phyloP scores from a whole-genome alignment of 345 rosid species.

The Chamaenerion angustifolium region DNA sequence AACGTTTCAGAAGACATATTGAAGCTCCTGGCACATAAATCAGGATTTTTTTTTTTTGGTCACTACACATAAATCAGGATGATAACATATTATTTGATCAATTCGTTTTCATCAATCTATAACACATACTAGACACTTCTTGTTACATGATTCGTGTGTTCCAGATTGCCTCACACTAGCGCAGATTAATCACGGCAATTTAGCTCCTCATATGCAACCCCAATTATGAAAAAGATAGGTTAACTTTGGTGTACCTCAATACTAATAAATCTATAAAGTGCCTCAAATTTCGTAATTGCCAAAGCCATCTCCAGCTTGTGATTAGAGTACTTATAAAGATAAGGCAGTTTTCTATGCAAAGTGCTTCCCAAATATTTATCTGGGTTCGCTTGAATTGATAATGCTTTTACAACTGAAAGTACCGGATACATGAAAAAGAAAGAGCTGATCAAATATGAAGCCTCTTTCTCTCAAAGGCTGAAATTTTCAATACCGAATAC shows the following conservation, averaged over 20 bases:
- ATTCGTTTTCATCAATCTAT: too few species aligned
- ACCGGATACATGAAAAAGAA: slow-evolving; percentile 30
- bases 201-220: too few species aligned
- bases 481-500: not conserved
- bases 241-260: not conserved
- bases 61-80: too few species aligned
- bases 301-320: slow-evolving; percentile 99
- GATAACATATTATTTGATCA: too few species aligned
- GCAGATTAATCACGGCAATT: too few species aligned
- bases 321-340: slow-evolving; percentile 71
- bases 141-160: too few species aligned
- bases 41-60: too few species aligned
- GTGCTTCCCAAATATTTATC: slow-evolving; percentile 66
- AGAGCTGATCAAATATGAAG: not conserved
- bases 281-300: slow-evolving; percentile 85
- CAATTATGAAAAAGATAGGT: too few species aligned
- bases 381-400: slow-evolving; percentile 97
- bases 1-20: slow-evolving; percentile 47
- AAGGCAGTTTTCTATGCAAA: slow-evolving; percentile 63
- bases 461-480: not conserved
- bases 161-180: too few species aligned
- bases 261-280: slow-evolving; percentile 64
- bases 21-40: slow-evolving; percentile 56
- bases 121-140: too few species aligned
- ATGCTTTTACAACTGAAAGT: slow-evolving; percentile 77